Percentiles rank a stretch among this genome's conserved stretches.
phyloP scores from a whole-genome alignment of 129 eudicot genomes.

The Sambucus nigra region DNA sequence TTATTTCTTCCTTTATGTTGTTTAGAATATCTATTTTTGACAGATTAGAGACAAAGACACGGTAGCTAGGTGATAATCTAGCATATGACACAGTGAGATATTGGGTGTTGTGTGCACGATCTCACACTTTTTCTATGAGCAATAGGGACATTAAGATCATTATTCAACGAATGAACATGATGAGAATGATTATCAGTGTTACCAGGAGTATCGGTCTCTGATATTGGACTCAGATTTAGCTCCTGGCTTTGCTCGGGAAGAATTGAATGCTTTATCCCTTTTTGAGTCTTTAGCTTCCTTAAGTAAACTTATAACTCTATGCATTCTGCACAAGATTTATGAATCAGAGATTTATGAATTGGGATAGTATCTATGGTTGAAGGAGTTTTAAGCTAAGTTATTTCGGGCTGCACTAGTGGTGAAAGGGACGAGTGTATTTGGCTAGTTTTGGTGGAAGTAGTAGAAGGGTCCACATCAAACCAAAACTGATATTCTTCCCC shows the following conservation, averaged over 20 bases:
- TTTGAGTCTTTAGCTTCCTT: neutral
- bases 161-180: neutral
- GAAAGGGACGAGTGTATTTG: neutral
- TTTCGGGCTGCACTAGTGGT: neutral
- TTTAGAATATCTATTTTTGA: neutral
- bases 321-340: neutral
- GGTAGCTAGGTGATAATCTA: neutral
- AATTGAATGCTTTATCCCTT: neutral
- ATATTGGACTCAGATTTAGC: neutral
- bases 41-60: neutral
- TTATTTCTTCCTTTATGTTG: neutral
- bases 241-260: neutral
- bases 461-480: neutral
- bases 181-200: neutral
- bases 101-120: neutral
- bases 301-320: neutral
- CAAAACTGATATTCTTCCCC: constrained; percentile 1
- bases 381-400: too few species aligned
- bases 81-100: neutral
- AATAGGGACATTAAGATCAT: neutral
- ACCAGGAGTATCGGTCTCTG: neutral
- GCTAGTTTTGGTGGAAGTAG: neutral
- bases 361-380: too few species aligned
- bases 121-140: neutral
- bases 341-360: too few species aligned